Percentiles rank a stretch among this genome's conserved stretches.
These are phyloP conservation scores for Elasticomyces elasticus DNA, from an alignment of 495 filamentous ascomycete genomes.

Conservation along the genomic window DNA sequence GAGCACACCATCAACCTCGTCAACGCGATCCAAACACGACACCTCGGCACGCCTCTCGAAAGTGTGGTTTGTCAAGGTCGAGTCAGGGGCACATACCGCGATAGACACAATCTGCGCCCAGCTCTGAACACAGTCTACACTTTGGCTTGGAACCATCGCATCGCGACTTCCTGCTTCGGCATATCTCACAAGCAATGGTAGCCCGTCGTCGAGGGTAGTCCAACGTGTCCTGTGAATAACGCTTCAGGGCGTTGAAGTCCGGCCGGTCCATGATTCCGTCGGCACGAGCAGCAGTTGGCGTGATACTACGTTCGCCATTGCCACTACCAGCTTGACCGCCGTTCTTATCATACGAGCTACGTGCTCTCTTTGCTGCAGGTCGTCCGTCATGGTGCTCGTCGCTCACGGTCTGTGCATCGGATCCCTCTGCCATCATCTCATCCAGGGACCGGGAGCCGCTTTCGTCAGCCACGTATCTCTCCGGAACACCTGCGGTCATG, in stretches of 20 bases:
- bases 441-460: neutral
- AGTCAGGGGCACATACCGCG: slow-evolving; percentile 26
- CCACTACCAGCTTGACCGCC: neutral
- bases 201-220: slow-evolving; percentile 34
- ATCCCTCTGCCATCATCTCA: neutral
- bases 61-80: neutral
- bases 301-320: neutral
- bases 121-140: slow-evolving; percentile 71
- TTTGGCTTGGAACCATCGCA: slow-evolving; percentile 77
- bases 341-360: slow-evolving; percentile 13
- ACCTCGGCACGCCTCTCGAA: no score
- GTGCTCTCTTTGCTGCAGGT: slow-evolving; percentile 16
- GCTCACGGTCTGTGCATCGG: neutral
- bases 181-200: slow-evolving; percentile 62
- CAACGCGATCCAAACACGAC: no score
- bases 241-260: slow-evolving; percentile 8
- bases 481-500: neutral
- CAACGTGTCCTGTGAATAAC: slow-evolving; percentile 12
- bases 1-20: neutral
- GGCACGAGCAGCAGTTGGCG: neutral
- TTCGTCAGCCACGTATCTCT: neutral
- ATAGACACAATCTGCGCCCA: slow-evolving; percentile 75
- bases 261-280: slow-evolving; percentile 1
- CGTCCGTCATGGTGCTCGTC: slow-evolving; percentile 4
- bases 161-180: slow-evolving; percentile 70